Conservation (phyloP, 163 green algal species). For the Chlorella variabilis region DNA sequence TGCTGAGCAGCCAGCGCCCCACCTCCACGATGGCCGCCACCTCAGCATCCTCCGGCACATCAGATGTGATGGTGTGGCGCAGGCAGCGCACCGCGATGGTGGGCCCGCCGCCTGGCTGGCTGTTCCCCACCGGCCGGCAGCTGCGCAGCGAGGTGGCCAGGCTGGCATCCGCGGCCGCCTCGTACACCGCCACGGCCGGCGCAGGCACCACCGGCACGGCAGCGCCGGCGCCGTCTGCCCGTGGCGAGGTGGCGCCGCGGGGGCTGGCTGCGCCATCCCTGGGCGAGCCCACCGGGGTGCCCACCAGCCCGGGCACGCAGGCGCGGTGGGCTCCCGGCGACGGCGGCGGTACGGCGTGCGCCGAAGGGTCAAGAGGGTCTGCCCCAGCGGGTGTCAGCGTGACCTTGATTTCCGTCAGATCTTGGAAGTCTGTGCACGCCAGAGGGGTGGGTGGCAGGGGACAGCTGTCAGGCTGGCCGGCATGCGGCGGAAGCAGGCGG, state of each 20-base stretch:
- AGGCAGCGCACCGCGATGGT: slow-evolving; percentile 22
- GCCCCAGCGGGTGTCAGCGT: not conserved
- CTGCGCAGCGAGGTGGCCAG: not conserved
- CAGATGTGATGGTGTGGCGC: slow-evolving; percentile 47
- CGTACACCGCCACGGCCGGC: not conserved
- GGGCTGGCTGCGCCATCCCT: not conserved
- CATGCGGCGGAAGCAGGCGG: no score
- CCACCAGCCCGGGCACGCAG: not conserved
- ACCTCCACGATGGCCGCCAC: slow-evolving; percentile 37
- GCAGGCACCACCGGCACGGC: not conserved
- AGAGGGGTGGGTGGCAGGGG: no score
- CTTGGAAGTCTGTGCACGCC: slow-evolving; percentile 13
- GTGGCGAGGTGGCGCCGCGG: not conserved
- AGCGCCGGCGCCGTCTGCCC: not conserved
- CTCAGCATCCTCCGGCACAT: slow-evolving; percentile 56
- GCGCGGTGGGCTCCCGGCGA: not conserved
- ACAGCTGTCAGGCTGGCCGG: no score
- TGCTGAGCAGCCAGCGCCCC: no score
- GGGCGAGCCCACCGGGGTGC: not conserved
- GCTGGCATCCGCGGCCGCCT: not conserved
- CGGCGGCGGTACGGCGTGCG: not conserved
- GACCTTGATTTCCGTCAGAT: slow-evolving; percentile 6
- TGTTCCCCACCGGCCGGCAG: not conserved
- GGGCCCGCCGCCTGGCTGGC: not conserved
- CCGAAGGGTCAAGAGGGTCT: no score